Evolutionary conservation across 495 filamentous ascomycete species (phyloP).

Genomic region (Staphylotrichum longicolle): DNA sequence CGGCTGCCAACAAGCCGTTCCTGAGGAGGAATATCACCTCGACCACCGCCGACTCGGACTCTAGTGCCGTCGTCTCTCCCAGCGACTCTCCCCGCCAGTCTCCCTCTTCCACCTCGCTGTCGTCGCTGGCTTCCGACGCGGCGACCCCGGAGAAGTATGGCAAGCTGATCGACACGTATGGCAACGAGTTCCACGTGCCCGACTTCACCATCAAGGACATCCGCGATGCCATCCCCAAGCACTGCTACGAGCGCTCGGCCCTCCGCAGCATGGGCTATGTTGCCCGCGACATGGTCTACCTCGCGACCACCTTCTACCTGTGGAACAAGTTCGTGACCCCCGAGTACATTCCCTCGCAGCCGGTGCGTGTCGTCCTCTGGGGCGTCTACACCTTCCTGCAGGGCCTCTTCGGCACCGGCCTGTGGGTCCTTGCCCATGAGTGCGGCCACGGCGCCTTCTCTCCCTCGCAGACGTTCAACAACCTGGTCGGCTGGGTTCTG

Average conservation of each 20-base stretch:
- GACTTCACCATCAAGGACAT: conserved; percentile 81
- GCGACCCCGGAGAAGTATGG: conserved; percentile 29
- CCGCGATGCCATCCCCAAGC: conserved; percentile 74
- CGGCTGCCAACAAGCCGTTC: conserved; percentile 39
- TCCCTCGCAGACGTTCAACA: conserved; percentile 73
- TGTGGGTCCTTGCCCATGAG: conserved; percentile 86
- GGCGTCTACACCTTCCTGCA: conserved; percentile 67
- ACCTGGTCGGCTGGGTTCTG: conserved; percentile 80
- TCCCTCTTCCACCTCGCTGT: conserved; percentile 84
- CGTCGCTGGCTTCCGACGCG: conserved; percentile 72
- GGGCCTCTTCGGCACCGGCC: conserved; percentile 72
- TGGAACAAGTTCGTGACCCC: conserved; percentile 63
- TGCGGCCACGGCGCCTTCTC: conserved; percentile 89
- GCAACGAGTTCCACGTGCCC: conserved; percentile 70
- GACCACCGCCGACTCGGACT: conserved; percentile 45
- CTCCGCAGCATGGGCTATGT: conserved; percentile 63
- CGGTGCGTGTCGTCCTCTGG: conserved; percentile 59
- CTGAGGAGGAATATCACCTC: conserved; percentile 42
- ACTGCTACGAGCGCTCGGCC: conserved; percentile 75
- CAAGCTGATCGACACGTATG: conserved; percentile 69
- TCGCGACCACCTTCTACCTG: conserved; percentile 63
- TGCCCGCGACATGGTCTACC: conserved; percentile 62
- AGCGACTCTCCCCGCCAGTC: conserved; percentile 69
- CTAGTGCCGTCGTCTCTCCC: conserved; percentile 63
- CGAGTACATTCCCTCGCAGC: conserved; percentile 58